phyloP scores from a whole-genome alignment of 176 grass and related monocot genomes.

The Alopecurus myosuroides region DNA sequence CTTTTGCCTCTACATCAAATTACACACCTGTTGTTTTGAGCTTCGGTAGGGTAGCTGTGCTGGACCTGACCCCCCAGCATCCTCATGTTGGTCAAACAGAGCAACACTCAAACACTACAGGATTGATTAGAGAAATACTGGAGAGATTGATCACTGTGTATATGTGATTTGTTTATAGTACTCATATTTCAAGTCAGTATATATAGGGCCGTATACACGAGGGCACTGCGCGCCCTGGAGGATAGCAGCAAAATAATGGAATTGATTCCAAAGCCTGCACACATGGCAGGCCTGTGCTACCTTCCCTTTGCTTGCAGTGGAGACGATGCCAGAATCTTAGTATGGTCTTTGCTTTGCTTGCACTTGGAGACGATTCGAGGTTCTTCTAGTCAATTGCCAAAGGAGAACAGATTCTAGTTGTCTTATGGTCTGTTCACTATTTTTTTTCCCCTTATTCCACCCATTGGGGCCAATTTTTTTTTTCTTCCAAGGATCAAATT shows the following conservation, averaged over 20 bases:
- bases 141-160: not conserved
- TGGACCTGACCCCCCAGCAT: not conserved
- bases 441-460: no score
- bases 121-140: not conserved
- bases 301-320: not conserved
- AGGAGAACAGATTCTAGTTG: no score
- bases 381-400: not conserved
- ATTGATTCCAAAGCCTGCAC: not conserved
- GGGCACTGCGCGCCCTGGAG: no score
- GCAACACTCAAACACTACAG: not conserved
- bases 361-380: not conserved
- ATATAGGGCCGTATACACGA: no score
- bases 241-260: not conserved
- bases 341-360: not conserved
- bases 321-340: not conserved
- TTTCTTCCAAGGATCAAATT: no score
- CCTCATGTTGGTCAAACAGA: not conserved
- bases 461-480: no score
- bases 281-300: not conserved
- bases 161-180: not conserved
- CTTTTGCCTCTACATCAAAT: not conserved
- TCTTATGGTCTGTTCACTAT: no score
- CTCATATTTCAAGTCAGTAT: not conserved
- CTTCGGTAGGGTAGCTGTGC: not conserved
- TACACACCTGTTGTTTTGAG: not conserved